Percentiles rank a stretch among this genome's conserved stretches.
Evolutionary conservation across 192 early-diverging fungal species (phyloP).

Genomic region (Coemansia sp.): DNA sequence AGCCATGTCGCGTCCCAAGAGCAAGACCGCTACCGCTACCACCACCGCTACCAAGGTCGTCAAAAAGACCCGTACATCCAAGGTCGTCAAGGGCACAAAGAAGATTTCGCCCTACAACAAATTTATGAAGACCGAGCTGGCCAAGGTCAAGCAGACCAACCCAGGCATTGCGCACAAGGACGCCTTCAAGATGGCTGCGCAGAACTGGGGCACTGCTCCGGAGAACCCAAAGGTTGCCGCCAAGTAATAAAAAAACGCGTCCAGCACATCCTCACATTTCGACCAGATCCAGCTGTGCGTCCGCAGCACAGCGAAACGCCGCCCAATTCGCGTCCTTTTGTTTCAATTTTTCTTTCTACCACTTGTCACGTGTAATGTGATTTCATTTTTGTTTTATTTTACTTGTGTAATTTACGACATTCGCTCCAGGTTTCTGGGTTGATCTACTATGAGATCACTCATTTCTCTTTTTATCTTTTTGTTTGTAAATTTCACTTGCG

Average conservation of each 20-base stretch:
- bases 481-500: not conserved
- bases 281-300: slow-evolving; percentile 4
- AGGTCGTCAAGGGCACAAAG: slow-evolving; percentile 36
- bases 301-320: slow-evolving; percentile 1
- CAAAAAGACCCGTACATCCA: slow-evolving; percentile 7
- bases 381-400: slow-evolving; percentile 2
- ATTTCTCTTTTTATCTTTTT: not conserved
- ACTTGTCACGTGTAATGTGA: slow-evolving; percentile 14
- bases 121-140: slow-evolving; percentile 70
- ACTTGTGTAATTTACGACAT: not conserved
- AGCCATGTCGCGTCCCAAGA: slow-evolving; percentile 29
- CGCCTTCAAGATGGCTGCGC: slow-evolving; percentile 66
- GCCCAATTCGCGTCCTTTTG: slow-evolving; percentile 1
- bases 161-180: slow-evolving; percentile 64
- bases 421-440: not conserved
- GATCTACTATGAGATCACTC: not conserved
- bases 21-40: slow-evolving; percentile 9
- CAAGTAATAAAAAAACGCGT: slow-evolving; percentile 11
- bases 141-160: slow-evolving; percentile 64
- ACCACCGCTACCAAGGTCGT: slow-evolving; percentile 16
- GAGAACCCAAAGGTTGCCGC: slow-evolving; percentile 65
- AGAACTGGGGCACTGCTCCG: slow-evolving; percentile 58
- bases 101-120: slow-evolving; percentile 67
- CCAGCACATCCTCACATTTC: not conserved
- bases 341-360: slow-evolving; percentile 3